These are phyloP conservation scores for Pseudophaeomoniella oleicola DNA, from an alignment of 2,329 filamentous ascomycete species.

Conservation along the genomic window DNA sequence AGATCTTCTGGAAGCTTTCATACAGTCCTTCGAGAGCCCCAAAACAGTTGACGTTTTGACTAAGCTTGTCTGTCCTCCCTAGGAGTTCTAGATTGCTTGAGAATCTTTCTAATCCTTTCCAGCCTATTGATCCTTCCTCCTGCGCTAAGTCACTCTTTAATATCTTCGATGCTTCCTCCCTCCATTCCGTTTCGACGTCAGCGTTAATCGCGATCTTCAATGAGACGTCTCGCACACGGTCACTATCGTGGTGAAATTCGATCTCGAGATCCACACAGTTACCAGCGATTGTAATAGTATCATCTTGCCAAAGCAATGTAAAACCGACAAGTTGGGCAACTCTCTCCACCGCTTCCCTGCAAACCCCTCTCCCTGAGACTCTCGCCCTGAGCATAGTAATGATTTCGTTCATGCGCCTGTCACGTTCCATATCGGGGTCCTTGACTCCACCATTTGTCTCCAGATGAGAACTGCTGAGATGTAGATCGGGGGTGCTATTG, in stretches of 20 bases:
- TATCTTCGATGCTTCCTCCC: constrained; percentile 27
- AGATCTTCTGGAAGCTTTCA: constrained; percentile 25
- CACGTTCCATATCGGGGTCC: constrained; percentile 26
- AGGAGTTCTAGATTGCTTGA: constrained; percentile 28
- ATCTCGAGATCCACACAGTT: constrained; percentile 31
- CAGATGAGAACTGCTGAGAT: constrained; percentile 23
- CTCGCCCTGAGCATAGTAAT: constrained; percentile 23
- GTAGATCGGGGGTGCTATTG: constrained; percentile 20
- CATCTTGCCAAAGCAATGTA: constrained; percentile 31
- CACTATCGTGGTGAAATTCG: constrained; percentile 22
- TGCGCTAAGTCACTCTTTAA: constrained; percentile 24
- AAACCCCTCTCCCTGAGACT: constrained; percentile 27
- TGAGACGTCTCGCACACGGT: constrained; percentile 27
- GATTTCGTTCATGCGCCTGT: constrained; percentile 25
- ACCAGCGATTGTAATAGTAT: constrained; percentile 29
- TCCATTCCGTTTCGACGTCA: constrained; percentile 22
- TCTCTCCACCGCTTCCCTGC: constrained; percentile 27
- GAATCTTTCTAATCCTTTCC: constrained; percentile 24
- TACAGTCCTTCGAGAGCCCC: constrained; percentile 29
- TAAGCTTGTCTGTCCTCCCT: constrained; percentile 27
- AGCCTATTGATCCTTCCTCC: constrained; percentile 17
- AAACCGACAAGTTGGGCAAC: constrained; percentile 28
- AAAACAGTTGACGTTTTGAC: constrained; percentile 30
- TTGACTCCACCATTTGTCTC: constrained; percentile 19
- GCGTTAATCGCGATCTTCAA: constrained; percentile 27